phyloP scores from a whole-genome alignment of 2,329 filamentous ascomycete species.

The Paraconiothyrium sp. region DNA sequence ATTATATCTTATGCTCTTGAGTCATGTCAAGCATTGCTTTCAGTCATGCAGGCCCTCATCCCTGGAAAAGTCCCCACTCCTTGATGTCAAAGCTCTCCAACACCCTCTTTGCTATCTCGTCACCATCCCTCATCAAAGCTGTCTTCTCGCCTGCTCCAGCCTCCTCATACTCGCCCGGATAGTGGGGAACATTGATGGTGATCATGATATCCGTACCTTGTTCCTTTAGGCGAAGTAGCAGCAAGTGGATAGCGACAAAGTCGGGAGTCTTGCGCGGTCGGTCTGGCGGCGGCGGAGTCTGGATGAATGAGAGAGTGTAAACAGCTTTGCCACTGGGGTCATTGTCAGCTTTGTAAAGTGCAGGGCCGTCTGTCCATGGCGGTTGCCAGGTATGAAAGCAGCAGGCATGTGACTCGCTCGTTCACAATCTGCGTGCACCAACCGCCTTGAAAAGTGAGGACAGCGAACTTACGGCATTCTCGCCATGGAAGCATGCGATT shows the following conservation, averaged over 20 bases:
- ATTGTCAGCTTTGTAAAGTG: neutral
- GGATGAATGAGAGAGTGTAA: constrained; percentile 73
- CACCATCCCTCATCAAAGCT: constrained; percentile 68
- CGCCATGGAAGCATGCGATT: constrained; percentile 38
- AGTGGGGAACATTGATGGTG: constrained; percentile 87
- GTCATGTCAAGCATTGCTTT: neutral
- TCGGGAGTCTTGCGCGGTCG: constrained; percentile 50
- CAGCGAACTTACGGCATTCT: constrained; percentile 49
- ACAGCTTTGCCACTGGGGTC: constrained; percentile 60
- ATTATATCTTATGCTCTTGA: too few relatives aligned
- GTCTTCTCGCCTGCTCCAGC: constrained; percentile 74
- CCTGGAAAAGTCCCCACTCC: constrained; percentile 79
- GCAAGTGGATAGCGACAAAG: constrained; percentile 79
- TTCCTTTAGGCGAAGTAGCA: constrained; percentile 78
- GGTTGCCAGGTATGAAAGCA: constrained; percentile 11
- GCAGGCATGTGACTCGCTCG: constrained; percentile 8
- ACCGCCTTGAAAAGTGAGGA: neutral
- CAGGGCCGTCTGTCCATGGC: constrained; percentile 37
- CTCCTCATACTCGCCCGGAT: constrained; percentile 76
- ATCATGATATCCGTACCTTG: constrained; percentile 83
- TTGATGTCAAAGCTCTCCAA: constrained; percentile 79
- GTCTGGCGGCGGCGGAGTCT: constrained; percentile 51
- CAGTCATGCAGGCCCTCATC: constrained; percentile 15
- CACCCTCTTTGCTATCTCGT: constrained; percentile 75
- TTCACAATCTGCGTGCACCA: neutral